These are phyloP conservation scores for Apiospora malaysiana DNA, from an alignment of 2,329 filamentous ascomycete genomes.

Conservation along the genomic window DNA sequence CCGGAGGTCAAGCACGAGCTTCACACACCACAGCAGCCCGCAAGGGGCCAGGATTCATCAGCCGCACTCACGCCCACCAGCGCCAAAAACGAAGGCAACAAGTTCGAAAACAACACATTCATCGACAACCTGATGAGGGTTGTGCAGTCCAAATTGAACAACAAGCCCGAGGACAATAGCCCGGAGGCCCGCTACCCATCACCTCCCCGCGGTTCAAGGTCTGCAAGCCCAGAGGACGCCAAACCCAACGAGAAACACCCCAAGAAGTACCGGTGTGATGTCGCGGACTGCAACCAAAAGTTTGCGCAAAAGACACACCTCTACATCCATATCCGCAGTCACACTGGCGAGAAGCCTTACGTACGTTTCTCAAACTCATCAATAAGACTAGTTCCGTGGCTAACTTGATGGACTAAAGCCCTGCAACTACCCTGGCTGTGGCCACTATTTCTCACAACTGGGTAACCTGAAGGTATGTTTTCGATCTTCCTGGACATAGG, in stretches of 20 bases:
- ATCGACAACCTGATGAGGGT: constrained; percentile 89
- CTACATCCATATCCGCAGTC: constrained; percentile 85
- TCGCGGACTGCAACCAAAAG: constrained; percentile 77
- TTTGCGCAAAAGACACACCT: constrained; percentile 94
- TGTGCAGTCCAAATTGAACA: constrained; percentile 72
- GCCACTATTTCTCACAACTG: constrained; percentile 83
- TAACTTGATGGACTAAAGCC: constrained; percentile 32
- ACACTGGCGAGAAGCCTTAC: constrained; percentile 91
- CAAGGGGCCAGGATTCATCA: constrained; percentile 30
- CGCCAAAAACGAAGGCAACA: constrained; percentile 51
- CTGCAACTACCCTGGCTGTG: constrained; percentile 77
- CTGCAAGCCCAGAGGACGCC: constrained; percentile 26
- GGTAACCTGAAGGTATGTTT: constrained; percentile 82
- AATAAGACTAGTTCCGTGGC: constrained; percentile 16
- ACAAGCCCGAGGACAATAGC: constrained; percentile 34
- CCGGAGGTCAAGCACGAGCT: constrained; percentile 44
- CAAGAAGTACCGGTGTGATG: constrained; percentile 76
- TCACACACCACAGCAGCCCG: constrained; percentile 25
- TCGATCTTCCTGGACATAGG: background rate
- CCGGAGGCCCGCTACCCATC: constrained; percentile 41
- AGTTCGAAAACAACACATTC: constrained; percentile 76
- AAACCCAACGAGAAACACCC: constrained; percentile 39
- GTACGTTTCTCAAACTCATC: constrained; percentile 56
- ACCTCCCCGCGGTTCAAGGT: constrained; percentile 34
- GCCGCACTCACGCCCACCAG: constrained; percentile 54